phyloP scores from a whole-genome alignment of 768 basidiomycete species.

The Leccinellum rugosiceps region DNA sequence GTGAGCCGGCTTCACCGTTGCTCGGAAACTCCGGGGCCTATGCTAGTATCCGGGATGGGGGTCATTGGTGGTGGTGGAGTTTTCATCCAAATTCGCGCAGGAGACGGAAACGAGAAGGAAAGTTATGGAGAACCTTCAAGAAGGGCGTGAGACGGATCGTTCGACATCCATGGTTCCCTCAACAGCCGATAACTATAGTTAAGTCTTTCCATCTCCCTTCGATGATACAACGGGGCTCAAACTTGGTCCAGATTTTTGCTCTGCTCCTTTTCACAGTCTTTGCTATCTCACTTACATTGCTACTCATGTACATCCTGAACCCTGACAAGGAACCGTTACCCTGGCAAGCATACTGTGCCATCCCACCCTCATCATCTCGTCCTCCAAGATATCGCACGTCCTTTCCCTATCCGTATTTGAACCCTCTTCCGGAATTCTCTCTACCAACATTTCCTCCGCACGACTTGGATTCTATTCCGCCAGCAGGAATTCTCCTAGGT shows the following conservation, averaged over 20 bases:
- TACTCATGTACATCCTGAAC: conserved; percentile 89
- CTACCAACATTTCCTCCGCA: conserved; percentile 65
- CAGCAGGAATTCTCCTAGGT: conserved; percentile 84
- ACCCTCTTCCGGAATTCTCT: conserved; percentile 24
- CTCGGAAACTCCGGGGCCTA: conserved; percentile 28
- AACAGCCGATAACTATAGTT: conserved; percentile 79
- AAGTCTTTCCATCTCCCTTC: conserved; percentile 27
- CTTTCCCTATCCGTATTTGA: conserved; percentile 38
- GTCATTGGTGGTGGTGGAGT: conserved; percentile 59
- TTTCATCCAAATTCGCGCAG: conserved; percentile 38
- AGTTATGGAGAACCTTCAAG: conserved; percentile 48
- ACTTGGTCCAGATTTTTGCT: conserved; percentile 52
- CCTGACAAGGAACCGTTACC: conserved; percentile 94
- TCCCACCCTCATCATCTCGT: conserved; percentile 48
- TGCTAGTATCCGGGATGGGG: conserved; percentile 43
- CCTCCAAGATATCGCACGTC: conserved; percentile 43
- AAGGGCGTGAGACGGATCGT: conserved; percentile 54
- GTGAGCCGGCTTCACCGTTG: conserved; percentile 50
- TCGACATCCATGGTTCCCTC: conserved; percentile 74
- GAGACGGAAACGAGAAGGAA: conserved; percentile 49
- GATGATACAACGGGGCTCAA: conserved; percentile 16
- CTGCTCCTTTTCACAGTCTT: conserved; percentile 77
- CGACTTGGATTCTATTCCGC: conserved; percentile 69
- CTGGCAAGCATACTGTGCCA: conserved; percentile 90
- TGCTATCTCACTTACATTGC: conserved; percentile 78